Evolutionary conservation across 106 monocot genomes (phyloP), one percentile per base, ranked within the genome.

Genomic region (Platanthera zijinensis): DNA sequence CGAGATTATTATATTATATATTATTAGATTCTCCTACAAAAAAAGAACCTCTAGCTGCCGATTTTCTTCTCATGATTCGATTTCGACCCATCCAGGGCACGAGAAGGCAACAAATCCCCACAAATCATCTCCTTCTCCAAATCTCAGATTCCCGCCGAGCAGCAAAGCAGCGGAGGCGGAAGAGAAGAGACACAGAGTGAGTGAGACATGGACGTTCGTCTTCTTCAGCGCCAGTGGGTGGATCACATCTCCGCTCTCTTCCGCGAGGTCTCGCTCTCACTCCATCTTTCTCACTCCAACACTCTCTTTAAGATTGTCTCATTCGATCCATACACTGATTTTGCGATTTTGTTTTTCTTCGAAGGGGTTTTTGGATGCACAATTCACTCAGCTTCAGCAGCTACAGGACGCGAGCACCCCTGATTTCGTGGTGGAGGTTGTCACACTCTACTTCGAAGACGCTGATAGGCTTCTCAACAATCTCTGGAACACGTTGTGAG

Each of bases 321-420:
- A 46, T 22, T 76, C 30, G 2, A 67, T 15, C 6, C 12, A 13
- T 30, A 2, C 61, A 64, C 45, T 30, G 57, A 18, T 77, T 18
- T 15, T 69, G 0, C 72, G 18, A 73, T 46, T 39, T 30, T 28
- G 25, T 62, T 56, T 73, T 72, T 66, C 14, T 63, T 59, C 17
- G n/a, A 54, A 90, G 93, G 93, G 84, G 4, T 78, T 84, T 78
- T 74, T 90, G 69, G 89, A 89, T 51, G 77, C 71, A 8, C 92
- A 92, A 78, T 92, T 87, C 80, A 77, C 48, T 57, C 85, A 92
- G 79, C 81, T 92, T 47, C 89, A 86, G 84, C 75, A 78, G 57
- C 77, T 90, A 79, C 83, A 90, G 72, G 93, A 93, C 32, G 87
- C 80, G 66, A 82, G 78, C 80, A 80, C 67, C 76, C 92, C 89